Evolutionary conservation across 23 red algal genomes (phyloP), one percentile per base, ranked within the genome.

Genomic region (Gracilaria caudata): DNA sequence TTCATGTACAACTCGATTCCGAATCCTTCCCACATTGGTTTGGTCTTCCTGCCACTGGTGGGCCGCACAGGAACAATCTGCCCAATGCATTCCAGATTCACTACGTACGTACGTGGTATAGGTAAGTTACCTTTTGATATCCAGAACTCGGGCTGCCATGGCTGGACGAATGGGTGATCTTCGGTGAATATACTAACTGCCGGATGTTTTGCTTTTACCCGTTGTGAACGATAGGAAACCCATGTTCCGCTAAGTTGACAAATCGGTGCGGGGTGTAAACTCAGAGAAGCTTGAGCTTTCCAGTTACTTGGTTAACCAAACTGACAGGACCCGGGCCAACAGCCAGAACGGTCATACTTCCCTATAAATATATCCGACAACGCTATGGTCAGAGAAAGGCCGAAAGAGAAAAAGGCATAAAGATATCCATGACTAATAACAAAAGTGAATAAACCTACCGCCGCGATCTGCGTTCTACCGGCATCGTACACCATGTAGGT

Each of bases 391-490:
- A 81, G 78, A 81, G 12, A 60, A 21, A 33, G 19, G 7, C 16
- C 8, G 9, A 54, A 9, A 49, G 4, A 74, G 38, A 29, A 2
- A 74, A 74, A 74, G 9, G 21, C 1, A 45, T 38, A 28, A 74
- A n/a, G 4, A 75, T 7, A 35, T 7, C 7, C 63, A 19, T 58
- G 9, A 44, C 63, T 32, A 82, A 51, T 2, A 71, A 32, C 14
- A 34, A 40, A 73, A 70, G 36, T 26, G 60, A 63, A 41, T 59
- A n/a, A 68, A 91, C 88, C 41, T 92, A 92, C 92, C n/a, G 95
- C 88, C 12, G 91, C 95, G 70, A 98, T 90, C 68, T 98, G 95
- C 2, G 95, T 98, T 49, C 80, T 77, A 7, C 95, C 95, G 10
- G 95, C 95, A 79, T 98, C 95, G 13, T 80, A 65, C 0, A 98